Evolutionary conservation across 345 rosid species (phyloP).

Genomic region (Salix brachista): DNA sequence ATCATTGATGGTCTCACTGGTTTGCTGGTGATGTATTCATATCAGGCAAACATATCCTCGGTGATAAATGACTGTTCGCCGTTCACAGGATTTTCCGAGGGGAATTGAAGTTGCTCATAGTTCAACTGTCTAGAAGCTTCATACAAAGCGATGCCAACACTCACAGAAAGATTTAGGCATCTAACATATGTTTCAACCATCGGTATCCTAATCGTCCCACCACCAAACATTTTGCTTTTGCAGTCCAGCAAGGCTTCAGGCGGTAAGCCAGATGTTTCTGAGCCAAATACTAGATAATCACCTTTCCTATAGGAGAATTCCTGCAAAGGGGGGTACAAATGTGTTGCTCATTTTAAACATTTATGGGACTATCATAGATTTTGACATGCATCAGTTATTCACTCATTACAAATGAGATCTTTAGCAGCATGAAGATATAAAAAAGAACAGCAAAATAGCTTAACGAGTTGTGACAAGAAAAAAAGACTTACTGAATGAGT

Average conservation of each 20-base stretch:
- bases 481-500: slow-evolving; percentile 64
- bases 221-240: slow-evolving; percentile 51
- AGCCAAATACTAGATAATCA: slow-evolving; percentile 81
- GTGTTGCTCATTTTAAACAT: neutral
- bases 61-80: slow-evolving; percentile 35
- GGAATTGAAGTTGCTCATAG: slow-evolving; percentile 59
- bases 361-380: neutral
- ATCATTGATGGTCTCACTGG: neutral
- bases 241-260: slow-evolving; percentile 77
- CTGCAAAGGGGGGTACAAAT: slow-evolving; percentile 34
- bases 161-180: slow-evolving; percentile 88
- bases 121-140: slow-evolving; percentile 87
- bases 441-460: neutral
- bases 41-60: slow-evolving; percentile 70
- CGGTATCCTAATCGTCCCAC: slow-evolving; percentile 78
- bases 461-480: no score
- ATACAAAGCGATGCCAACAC: slow-evolving; percentile 82
- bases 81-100: slow-evolving; percentile 26
- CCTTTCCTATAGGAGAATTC: slow-evolving; percentile 72
- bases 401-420: neutral
- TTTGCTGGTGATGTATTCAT: neutral
- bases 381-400: neutral
- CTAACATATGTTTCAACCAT: slow-evolving; percentile 92
- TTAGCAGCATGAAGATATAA: neutral
- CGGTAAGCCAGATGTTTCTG: slow-evolving; percentile 84